Evolutionary conservation across 2,329 filamentous ascomycete genomes (phyloP).

Genomic region (Lachnellula hyalina): DNA sequence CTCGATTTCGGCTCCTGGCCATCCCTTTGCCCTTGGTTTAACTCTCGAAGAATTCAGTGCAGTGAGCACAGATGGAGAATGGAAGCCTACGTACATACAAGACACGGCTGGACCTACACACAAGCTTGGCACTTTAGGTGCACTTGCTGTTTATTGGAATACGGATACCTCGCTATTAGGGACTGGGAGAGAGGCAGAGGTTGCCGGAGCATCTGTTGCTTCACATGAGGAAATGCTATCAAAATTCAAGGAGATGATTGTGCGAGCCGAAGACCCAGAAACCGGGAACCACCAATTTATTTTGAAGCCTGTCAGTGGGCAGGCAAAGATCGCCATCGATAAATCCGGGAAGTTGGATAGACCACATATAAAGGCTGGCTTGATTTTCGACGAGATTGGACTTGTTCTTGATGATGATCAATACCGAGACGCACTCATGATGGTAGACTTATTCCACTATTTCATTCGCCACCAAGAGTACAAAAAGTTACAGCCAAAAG

Average conservation of each 20-base stretch:
- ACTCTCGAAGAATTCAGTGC: slow-evolving; percentile 96
- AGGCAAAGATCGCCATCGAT: slow-evolving; percentile 90
- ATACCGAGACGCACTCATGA: slow-evolving; percentile 95
- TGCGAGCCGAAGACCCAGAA: slow-evolving; percentile 56
- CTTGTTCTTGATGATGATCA: slow-evolving; percentile 97
- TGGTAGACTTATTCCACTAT: slow-evolving; percentile 97
- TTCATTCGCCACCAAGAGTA: slow-evolving; percentile 98
- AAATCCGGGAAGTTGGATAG: slow-evolving; percentile 77
- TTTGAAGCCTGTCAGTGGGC: slow-evolving; percentile 88
- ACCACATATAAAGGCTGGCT: slow-evolving; percentile 82
- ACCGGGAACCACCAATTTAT: slow-evolving; percentile 76
- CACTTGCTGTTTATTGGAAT: slow-evolving; percentile 95
- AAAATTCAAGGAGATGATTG: slow-evolving; percentile 74
- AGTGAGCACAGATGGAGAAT: slow-evolving; percentile 89
- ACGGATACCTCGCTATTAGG: slow-evolving; percentile 84
- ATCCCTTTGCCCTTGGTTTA: slow-evolving; percentile 88
- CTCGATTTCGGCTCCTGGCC: slow-evolving; percentile 87
- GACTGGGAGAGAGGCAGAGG: slow-evolving; percentile 67
- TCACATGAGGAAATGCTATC: slow-evolving; percentile 72
- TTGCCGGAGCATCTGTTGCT: slow-evolving; percentile 52
- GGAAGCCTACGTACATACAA: slow-evolving; percentile 94
- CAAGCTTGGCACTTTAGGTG: slow-evolving; percentile 87
- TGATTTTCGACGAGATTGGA: slow-evolving; percentile 95
- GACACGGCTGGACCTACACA: slow-evolving; percentile 77
- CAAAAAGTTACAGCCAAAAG: slow-evolving; percentile 84